Conservation (phyloP, 257 asterid genomes). For the Plantago ovata region DNA sequence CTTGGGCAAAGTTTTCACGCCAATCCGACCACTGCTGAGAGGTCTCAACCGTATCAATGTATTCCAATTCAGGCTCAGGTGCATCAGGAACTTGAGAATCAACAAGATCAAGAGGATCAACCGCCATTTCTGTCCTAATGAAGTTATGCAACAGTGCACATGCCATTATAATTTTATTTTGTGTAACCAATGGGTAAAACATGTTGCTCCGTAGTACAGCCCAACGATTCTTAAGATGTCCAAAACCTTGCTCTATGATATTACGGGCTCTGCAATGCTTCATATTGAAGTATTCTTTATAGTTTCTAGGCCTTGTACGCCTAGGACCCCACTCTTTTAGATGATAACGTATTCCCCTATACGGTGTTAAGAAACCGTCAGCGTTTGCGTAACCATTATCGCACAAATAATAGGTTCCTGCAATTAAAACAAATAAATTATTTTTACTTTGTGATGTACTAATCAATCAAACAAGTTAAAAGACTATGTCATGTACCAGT, state of each 20-base stretch:
- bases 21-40: background rate
- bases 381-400: constrained; percentile 4
- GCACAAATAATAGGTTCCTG: background rate
- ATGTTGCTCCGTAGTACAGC: background rate
- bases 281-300: background rate
- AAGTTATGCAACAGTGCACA: background rate
- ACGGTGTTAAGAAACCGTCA: background rate
- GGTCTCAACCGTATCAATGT: constrained; percentile 2
- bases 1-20: background rate
- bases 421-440: too few species aligned
- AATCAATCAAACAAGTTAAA: background rate
- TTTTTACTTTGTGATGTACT: too few species aligned
- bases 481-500: background rate
- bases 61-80: background rate
- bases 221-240: background rate
- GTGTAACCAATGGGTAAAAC: background rate
- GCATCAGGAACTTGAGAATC: background rate
- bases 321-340: background rate
- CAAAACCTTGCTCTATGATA: background rate
- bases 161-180: constrained; percentile 1
- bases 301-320: background rate
- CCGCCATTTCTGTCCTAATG: background rate
- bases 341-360: background rate
- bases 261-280: background rate
- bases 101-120: background rate